Percentiles rank a stretch among this genome's conserved stretches.
Evolutionary conservation across 345 rosid species (phyloP).

Genomic region (Lepidium aucheri): DNA sequence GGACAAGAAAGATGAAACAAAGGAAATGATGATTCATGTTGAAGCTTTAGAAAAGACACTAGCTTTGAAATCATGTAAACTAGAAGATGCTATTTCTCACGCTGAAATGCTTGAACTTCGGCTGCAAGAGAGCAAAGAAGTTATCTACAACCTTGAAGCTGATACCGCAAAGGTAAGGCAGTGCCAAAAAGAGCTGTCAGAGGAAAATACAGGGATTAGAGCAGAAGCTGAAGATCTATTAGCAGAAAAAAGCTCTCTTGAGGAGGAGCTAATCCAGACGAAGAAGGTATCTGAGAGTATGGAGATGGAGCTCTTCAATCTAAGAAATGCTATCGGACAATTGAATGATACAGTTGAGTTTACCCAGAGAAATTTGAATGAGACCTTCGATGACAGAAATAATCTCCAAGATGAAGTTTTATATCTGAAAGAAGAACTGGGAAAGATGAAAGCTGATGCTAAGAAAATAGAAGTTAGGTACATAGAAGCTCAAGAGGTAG

Average conservation of each 20-base stretch:
- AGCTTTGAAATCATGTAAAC: constrained; percentile 45
- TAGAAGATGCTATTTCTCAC: constrained; percentile 44
- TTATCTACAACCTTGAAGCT: constrained; percentile 40
- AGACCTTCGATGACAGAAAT: constrained; percentile 52
- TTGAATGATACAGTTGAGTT: constrained; percentile 50
- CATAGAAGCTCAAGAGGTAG: constrained; percentile 67
- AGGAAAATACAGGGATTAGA: constrained; percentile 48
- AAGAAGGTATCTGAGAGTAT: constrained; percentile 47
- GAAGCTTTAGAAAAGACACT: constrained; percentile 71
- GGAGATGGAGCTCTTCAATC: constrained; percentile 59
- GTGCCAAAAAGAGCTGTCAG: constrained; percentile 25
- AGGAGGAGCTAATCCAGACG: constrained; percentile 50
- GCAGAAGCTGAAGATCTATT: constrained; percentile 39
- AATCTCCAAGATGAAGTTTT: constrained; percentile 46
- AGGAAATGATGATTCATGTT: constrained; percentile 49
- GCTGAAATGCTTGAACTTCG: constrained; percentile 49
- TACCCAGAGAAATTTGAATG: constrained; percentile 41
- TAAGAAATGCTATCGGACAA: constrained; percentile 48
- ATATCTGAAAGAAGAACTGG: constrained; percentile 50
- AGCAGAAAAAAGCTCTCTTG: constrained; percentile 39
- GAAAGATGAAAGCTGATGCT: constrained; percentile 43
- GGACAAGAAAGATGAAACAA: constrained; percentile 77
- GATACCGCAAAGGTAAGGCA: constrained; percentile 35
- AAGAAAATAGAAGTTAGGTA: constrained; percentile 60
- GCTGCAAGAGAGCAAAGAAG: constrained; percentile 54